Evolutionary conservation across 2,329 filamentous ascomycete species (phyloP).

Genomic region (Coniochaeta sp.): DNA sequence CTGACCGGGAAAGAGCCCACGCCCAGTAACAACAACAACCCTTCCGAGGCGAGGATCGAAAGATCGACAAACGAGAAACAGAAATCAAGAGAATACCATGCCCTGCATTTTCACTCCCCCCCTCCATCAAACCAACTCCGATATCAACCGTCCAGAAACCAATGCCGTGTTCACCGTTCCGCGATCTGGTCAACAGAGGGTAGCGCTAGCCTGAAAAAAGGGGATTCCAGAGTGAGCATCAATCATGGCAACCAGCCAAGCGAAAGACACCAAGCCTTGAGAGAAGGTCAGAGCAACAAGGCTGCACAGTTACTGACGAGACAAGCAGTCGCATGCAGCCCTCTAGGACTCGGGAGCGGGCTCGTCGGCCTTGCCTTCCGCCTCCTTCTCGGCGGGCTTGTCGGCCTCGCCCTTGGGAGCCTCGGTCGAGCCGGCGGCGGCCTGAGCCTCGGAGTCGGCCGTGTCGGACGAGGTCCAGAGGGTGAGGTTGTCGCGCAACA

Average conservation of each 20-base stretch:
- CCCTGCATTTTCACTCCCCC: slow-evolving; percentile 30
- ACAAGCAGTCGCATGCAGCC: neutral
- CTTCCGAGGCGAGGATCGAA: slow-evolving; percentile 4
- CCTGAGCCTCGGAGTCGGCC: slow-evolving; percentile 64
- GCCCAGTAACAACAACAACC: slow-evolving; percentile 2
- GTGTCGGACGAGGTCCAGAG: slow-evolving; percentile 95
- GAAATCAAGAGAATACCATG: slow-evolving; percentile 24
- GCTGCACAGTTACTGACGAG: slow-evolving; percentile 16
- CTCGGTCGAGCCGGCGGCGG: slow-evolving; percentile 49
- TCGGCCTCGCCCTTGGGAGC: slow-evolving; percentile 51
- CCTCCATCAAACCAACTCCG: slow-evolving; percentile 25
- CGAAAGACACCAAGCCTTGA: slow-evolving; percentile 1
- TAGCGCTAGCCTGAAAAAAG: slow-evolving; percentile 4
- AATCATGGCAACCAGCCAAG: neutral
- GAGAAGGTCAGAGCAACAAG: neutral
- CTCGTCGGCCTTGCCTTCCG: slow-evolving; percentile 36
- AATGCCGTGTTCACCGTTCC: slow-evolving; percentile 14
- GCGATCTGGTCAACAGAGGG: slow-evolving; percentile 6
- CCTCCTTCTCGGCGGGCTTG: slow-evolving; percentile 50
- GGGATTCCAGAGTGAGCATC: neutral
- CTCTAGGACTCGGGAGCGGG: slow-evolving; percentile 43
- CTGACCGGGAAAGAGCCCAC: neutral
- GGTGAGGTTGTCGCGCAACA: slow-evolving; percentile 95
- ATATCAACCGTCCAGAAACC: slow-evolving; percentile 24
- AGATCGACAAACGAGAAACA: slow-evolving; percentile 14